Conservation (phyloP, 805 yeast genomes). For the Candida hispaniensis region DNA sequence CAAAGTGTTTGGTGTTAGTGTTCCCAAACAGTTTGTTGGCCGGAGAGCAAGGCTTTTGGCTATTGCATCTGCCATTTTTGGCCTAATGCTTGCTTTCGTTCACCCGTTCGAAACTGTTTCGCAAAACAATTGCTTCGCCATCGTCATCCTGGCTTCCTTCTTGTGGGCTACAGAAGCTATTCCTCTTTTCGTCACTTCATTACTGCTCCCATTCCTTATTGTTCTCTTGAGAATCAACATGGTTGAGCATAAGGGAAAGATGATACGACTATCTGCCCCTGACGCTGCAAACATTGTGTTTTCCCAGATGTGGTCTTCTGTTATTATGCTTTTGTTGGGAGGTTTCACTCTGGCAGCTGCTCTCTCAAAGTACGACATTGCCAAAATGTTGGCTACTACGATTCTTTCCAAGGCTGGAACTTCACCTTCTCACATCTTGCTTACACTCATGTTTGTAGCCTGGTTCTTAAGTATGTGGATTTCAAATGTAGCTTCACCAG, state of each 20-base stretch:
- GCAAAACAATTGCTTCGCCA: constrained; percentile 75
- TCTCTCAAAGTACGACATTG: constrained; percentile 79
- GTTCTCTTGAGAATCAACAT: constrained; percentile 61
- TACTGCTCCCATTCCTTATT: constrained; percentile 69
- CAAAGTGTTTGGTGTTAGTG: constrained; percentile 19
- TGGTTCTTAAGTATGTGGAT: constrained; percentile 89
- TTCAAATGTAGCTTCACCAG: constrained; percentile 95
- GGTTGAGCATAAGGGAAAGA: constrained; percentile 41
- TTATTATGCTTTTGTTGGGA: constrained; percentile 78
- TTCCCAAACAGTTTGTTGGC: constrained; percentile 33
- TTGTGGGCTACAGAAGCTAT: constrained; percentile 95
- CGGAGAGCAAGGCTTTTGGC: constrained; percentile 36
- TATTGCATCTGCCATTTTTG: constrained; percentile 40
- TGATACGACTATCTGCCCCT: constrained; percentile 38
- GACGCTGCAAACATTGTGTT: constrained; percentile 73
- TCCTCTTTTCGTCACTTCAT: constrained; percentile 82
- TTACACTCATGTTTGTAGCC: constrained; percentile 79
- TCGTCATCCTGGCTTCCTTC: constrained; percentile 68
- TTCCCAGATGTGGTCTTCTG: constrained; percentile 90
- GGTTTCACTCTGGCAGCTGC: constrained; percentile 96
- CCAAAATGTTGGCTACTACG: constrained; percentile 72
- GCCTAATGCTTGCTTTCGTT: constrained; percentile 35
- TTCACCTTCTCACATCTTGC: constrained; percentile 62
- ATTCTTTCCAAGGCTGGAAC: constrained; percentile 78
- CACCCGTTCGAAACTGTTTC: constrained; percentile 24